Evolutionary conservation across 805 yeast genomes (phyloP).

Genomic region (Hanseniaspora vineae): DNA sequence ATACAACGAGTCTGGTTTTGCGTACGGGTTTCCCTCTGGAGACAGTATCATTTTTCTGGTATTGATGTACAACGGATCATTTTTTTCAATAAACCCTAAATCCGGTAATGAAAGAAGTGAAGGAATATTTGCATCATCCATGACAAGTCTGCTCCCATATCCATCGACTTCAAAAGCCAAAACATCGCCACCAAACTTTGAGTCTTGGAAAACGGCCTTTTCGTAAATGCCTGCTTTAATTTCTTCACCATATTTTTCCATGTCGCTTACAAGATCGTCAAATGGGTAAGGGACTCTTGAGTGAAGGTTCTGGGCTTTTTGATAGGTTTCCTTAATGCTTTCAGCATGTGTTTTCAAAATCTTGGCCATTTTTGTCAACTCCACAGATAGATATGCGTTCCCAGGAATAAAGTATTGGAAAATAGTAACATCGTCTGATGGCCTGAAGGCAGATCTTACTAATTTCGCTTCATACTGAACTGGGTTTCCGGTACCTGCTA

Average conservation of each 20-base stretch:
- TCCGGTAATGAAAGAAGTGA: constrained; percentile 72
- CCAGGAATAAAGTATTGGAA: constrained; percentile 76
- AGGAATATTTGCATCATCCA: constrained; percentile 91
- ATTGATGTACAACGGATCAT: constrained; percentile 56
- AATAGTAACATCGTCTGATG: constrained; percentile 80
- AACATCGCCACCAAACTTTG: constrained; percentile 50
- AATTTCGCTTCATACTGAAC: constrained; percentile 58
- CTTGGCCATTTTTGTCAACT: constrained; percentile 31
- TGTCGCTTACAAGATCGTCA: constrained; percentile 14
- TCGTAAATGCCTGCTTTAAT: constrained; percentile 46
- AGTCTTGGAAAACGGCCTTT: constrained; percentile 57
- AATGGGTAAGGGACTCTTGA: constrained; percentile 19
- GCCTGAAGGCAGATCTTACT: constrained; percentile 74
- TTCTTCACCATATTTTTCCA: constrained; percentile 26
- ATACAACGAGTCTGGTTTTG: constrained; percentile 31
- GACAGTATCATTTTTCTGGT: constrained; percentile 67
- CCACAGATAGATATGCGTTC: constrained; percentile 62
- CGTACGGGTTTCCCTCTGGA: constrained; percentile 64
- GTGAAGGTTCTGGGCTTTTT: constrained; percentile 5
- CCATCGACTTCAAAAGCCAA: constrained; percentile 88
- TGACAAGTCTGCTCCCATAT: constrained; percentile 54
- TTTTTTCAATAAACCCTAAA: constrained; percentile 42
- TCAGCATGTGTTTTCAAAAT: constrained; percentile 13
- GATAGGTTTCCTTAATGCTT: constrained; percentile 4
- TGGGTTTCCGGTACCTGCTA: constrained; percentile 77